A percentile compares a stretch with the other conserved stretches of the same genome.
Evolutionary conservation across 2,329 filamentous ascomycete species (phyloP).

Genomic region (Talaromyces marneffei): DNA sequence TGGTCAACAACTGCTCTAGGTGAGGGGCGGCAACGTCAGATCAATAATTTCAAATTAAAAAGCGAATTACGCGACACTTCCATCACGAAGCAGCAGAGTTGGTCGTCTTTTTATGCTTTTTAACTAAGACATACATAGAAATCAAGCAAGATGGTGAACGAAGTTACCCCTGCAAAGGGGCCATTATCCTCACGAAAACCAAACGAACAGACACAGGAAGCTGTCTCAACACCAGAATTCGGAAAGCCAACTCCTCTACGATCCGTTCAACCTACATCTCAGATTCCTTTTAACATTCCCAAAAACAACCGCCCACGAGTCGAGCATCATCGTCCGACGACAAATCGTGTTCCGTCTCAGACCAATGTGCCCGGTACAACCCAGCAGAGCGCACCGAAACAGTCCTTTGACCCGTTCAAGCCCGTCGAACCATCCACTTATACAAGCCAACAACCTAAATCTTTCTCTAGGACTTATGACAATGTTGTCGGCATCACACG

Average conservation of each 20-base stretch:
- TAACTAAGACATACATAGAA: not conserved
- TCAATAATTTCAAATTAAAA: not conserved
- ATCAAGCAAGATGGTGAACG: conserved; percentile 44
- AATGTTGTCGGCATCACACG: conserved; percentile 42
- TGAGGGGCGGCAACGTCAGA: not conserved
- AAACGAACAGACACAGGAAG: conserved; percentile 29
- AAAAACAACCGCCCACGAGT: conserved; percentile 44
- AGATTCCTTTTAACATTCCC: conserved; percentile 48
- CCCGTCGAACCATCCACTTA: conserved; percentile 34
- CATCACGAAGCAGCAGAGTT: not conserved
- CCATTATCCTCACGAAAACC: conserved; percentile 32
- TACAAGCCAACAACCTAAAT: conserved; percentile 23
- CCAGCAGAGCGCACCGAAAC: conserved; percentile 19
- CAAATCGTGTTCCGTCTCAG: conserved; percentile 21
- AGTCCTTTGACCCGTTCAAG: conserved; percentile 38
- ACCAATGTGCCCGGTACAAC: conserved; percentile 9
- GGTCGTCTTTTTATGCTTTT: not conserved
- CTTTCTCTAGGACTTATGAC: conserved; percentile 21
- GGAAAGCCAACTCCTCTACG: conserved; percentile 55
- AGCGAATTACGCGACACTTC: not conserved
- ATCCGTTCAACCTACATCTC: conserved; percentile 38
- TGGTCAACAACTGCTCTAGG: not conserved
- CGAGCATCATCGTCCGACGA: conserved; percentile 44
- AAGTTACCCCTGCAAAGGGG: conserved; percentile 43
- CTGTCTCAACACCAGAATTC: conserved; percentile 47